Conservation (phyloP, 306 rosid species). For the Canavalia ensiformis region DNA sequence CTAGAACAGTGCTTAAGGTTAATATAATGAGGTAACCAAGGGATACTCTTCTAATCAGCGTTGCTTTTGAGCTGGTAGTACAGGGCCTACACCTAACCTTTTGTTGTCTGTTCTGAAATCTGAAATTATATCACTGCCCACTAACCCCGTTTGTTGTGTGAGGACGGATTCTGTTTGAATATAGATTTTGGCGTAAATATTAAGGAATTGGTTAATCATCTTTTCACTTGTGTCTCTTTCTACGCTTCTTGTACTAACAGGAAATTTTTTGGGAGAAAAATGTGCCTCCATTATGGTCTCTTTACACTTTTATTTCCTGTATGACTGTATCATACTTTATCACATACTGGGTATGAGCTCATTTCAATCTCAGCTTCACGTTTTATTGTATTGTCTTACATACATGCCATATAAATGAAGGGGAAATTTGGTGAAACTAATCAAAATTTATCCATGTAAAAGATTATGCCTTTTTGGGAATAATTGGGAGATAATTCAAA, state of each 20-base stretch:
- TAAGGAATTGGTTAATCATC: constrained; percentile 27
- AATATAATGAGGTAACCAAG: background rate
- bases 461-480: background rate
- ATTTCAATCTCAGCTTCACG: background rate
- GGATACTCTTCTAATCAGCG: constrained; percentile 22
- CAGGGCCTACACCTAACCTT: constrained; percentile 4
- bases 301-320: too few relatives aligned
- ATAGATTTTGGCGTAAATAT: constrained; percentile 43
- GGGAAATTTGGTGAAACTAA: background rate
- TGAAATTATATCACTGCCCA: constrained; percentile 23
- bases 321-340: too few relatives aligned
- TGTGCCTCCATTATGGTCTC: background rate
- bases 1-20: constrained; percentile 51
- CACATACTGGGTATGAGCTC: background rate
- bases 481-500: background rate
- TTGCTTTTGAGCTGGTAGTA: constrained; percentile 26
- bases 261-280: background rate
- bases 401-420: background rate
- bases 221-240: constrained; percentile 10
- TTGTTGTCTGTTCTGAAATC: constrained; percentile 44
- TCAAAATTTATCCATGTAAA: background rate
- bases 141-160: constrained; percentile 25
- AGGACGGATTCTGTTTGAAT: constrained; percentile 48
- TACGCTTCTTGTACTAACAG: constrained; percentile 9
- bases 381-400: background rate